Evolutionary conservation across 805 yeast species (phyloP).

Genomic region (Metschnikowia vanudenii): DNA sequence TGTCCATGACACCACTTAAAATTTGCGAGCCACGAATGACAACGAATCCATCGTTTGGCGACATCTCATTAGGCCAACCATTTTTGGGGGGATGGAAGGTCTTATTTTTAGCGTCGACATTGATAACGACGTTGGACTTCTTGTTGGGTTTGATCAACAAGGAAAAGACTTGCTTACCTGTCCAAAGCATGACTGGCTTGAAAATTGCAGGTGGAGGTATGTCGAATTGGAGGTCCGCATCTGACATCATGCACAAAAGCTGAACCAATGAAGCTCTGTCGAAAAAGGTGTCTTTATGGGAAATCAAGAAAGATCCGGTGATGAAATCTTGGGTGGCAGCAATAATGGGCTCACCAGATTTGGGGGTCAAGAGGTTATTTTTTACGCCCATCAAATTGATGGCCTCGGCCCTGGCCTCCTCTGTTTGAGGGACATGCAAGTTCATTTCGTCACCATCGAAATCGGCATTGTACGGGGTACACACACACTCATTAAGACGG

Average conservation of each 20-base stretch:
- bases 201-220: slow-evolving; percentile 92
- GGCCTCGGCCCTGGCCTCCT: slow-evolving; percentile 99
- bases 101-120: slow-evolving; percentile 91
- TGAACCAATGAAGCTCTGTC: slow-evolving; percentile 84
- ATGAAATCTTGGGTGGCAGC: slow-evolving; percentile 99
- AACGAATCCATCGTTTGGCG: slow-evolving; percentile 95
- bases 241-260: slow-evolving; percentile 92
- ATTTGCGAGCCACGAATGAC: slow-evolving; percentile 86
- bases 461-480: slow-evolving; percentile 99
- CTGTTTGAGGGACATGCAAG: slow-evolving; percentile 97
- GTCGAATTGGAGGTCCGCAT: slow-evolving; percentile 83
- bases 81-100: slow-evolving; percentile 75
- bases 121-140: slow-evolving; percentile 75
- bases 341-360: slow-evolving; percentile 97
- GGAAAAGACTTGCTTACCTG: slow-evolving; percentile 95
- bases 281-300: slow-evolving; percentile 90
- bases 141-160: slow-evolving; percentile 81
- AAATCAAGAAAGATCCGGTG: slow-evolving; percentile 89
- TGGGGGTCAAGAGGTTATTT: slow-evolving; percentile 90
- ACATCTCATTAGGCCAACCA: slow-evolving; percentile 86
- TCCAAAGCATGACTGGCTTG: slow-evolving; percentile 91
- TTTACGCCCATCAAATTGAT: slow-evolving; percentile 97
- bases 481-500: slow-evolving; percentile 95
- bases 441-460: slow-evolving; percentile 99
- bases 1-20: slow-evolving; percentile 94